Base-by-base conservation (phyloP, 2,329 filamentous ascomycete genomes). In the Ceratocystis papillata region DNA sequence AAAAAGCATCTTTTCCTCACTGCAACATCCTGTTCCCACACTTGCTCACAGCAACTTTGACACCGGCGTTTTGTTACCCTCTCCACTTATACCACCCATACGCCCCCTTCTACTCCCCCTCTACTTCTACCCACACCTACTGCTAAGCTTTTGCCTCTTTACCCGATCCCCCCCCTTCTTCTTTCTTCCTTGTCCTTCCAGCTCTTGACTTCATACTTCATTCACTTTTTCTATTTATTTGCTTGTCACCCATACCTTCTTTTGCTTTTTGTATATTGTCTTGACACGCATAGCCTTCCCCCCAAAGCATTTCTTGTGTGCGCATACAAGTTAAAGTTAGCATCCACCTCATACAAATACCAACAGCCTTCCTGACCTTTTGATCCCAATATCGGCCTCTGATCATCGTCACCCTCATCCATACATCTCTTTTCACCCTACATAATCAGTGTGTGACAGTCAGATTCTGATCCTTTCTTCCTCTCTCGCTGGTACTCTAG, bases 41-140 rank as follows among this genome's bases (percentile, higher is more conserved):
- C 28, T 37, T 37, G 55, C 17, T 17, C 17, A 33, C 12, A n/a
- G 17, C 33, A 30, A 33, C 55, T 33, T 59, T 59, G 55, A 33
- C 28, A 59, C 55, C 55, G 28, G 55, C 30, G 55, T 59, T 22
- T 33, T 59, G 55, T 37, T 59, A 59, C 55, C 37, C 55, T 59
- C 55, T 59, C 55, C 55, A 59, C 55, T 59, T 59, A 59, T 59
- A 59, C 55, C 55, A 59, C 22, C 6, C 10, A 30, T 57, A 57
- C 53, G 48, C 33, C 37, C 48, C n/a, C 48, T 25, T 25, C 22
- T 53, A 53, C 55, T 10, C 53, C 55, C 30, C 55, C 55, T 59
- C 55, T 17, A 59, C 17, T 17, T 59, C 55, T 37, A 30, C 55
- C n/a, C 30, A 33, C 30, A 37, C 55, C 55, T 57, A 2, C 48